Evolutionary conservation across 192 early-diverging fungal species (phyloP), one percentile per base, ranked within the genome.

Genomic region (Chytriomyces hyalinus): DNA sequence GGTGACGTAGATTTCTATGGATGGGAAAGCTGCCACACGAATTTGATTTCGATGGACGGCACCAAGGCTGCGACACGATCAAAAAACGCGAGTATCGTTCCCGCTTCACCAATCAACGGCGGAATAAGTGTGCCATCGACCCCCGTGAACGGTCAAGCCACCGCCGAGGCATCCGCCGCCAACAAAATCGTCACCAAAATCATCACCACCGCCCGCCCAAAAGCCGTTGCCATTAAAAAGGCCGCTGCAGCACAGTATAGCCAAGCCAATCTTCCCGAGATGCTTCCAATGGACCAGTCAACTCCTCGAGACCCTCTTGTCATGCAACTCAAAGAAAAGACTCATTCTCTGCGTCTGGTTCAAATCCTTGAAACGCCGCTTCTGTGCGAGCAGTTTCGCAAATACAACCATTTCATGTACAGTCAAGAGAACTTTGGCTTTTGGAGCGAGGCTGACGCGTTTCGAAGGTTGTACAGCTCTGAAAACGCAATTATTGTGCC

Each of bases 351-450:
- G 11, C 71, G 86, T 43, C 84, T 94, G 7, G 85, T 83, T 44
- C 78, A 83, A n/a, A 93, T 94, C 67, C 78, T 94, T 2, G 82
- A 84, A 5, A 87, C 87, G 65, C 61, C 82, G 2, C 79, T 78
- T 1, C 77, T 93, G 6, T 79, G 88, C 44, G 82, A 84, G 13
- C 70, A 87, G 5, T 93, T 92, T 79, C 89, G 89, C 68, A 86
- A 83, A 22, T 93, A 91, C 70, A 79, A 91, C 44, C 84, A 87
- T 11, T 81, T 85, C 22, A 91, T 92, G 65, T 89, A 90, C 63
- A 93, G 91, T 69, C 88, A 91, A 70, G 92, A 94, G 49, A 94
- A 94, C 67, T 80, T 91, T 20, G 82, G 90, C n/a, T 94, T 93
- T 59, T 89, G 87, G 81, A 78, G 88, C 2, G 91, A 94, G 17